A percentile compares a stretch with the other conserved stretches of the same genome.
Evolutionary conservation across 768 basidiomycete genomes (phyloP).

Genomic region (Pleurotus tuoliensis): DNA sequence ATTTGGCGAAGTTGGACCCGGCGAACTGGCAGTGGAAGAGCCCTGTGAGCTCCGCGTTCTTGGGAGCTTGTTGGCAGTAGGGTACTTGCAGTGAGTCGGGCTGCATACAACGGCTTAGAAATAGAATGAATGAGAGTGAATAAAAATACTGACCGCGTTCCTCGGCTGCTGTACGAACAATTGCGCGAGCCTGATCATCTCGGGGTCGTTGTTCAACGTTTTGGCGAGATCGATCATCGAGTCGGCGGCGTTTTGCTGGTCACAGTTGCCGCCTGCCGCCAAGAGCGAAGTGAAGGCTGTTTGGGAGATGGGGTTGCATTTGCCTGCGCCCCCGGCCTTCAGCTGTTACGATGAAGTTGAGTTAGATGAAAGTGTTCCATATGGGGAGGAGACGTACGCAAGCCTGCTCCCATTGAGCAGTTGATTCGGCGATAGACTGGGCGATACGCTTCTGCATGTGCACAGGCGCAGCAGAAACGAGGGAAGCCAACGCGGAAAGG

Average conservation of each 20-base stretch:
- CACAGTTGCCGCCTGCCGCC: slow-evolving; percentile 38
- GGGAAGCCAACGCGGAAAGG: slow-evolving; percentile 17
- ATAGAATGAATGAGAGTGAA: background rate
- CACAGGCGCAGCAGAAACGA: slow-evolving; percentile 26
- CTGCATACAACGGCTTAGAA: slow-evolving; percentile 16
- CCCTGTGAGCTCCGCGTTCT: slow-evolving; percentile 44
- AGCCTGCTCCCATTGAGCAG: slow-evolving; percentile 45
- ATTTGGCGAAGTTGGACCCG: slow-evolving; percentile 35
- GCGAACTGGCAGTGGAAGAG: slow-evolving; percentile 53
- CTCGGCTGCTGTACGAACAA: slow-evolving; percentile 49
- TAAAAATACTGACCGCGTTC: slow-evolving; percentile 36
- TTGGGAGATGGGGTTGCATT: slow-evolving; percentile 46
- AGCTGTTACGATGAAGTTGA: slow-evolving; percentile 18
- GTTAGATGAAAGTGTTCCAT: background rate
- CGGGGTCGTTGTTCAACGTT: slow-evolving; percentile 32
- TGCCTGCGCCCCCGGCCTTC: slow-evolving; percentile 37
- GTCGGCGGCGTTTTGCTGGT: slow-evolving; percentile 47
- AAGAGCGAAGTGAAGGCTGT: slow-evolving; percentile 42
- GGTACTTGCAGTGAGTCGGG: slow-evolving; percentile 43
- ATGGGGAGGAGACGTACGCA: slow-evolving; percentile 34
- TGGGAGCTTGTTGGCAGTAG: slow-evolving; percentile 47
- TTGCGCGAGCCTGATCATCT: slow-evolving; percentile 43
- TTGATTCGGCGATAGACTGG: slow-evolving; percentile 44
- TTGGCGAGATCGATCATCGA: slow-evolving; percentile 46
- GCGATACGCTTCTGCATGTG: slow-evolving; percentile 44